phyloP scores from a whole-genome alignment of 2,329 filamentous ascomycete genomes.

The Alternaria sp. region DNA sequence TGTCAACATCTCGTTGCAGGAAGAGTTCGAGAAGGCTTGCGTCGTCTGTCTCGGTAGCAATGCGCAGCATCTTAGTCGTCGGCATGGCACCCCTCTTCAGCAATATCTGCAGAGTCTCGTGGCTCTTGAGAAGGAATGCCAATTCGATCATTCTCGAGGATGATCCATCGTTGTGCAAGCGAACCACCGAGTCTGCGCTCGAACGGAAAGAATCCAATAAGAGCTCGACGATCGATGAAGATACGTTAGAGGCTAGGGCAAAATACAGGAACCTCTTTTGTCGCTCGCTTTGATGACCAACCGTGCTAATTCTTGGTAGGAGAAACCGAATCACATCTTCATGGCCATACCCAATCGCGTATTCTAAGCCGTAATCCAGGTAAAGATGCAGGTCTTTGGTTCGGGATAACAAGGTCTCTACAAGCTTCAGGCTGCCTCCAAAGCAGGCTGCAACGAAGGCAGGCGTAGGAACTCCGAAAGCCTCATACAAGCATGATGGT shows the following conservation, averaged over 20 bases:
- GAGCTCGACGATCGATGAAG: neutral
- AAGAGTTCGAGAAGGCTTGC: no score
- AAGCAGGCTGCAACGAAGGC: neutral
- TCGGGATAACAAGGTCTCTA: neutral
- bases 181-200: neutral
- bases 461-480: fast-evolving
- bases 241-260: no score
- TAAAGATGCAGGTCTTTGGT: neutral
- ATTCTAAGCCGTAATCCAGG: neutral
- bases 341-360: neutral
- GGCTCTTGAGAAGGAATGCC: no score
- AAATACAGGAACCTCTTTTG: neutral
- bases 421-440: neutral
- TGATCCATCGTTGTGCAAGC: no score
- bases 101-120: no score
- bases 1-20: no score
- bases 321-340: neutral
- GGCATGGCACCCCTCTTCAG: no score
- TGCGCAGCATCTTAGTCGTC: no score
- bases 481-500: fast-evolving
- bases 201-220: neutral
- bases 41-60: no score
- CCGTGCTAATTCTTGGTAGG: neutral
- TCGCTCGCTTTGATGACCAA: neutral
- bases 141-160: no score